Percentiles rank a stretch among this genome's conserved stretches.
phyloP scores from a whole-genome alignment of 768 basidiomycete species.

The Tricholoma sp. region DNA sequence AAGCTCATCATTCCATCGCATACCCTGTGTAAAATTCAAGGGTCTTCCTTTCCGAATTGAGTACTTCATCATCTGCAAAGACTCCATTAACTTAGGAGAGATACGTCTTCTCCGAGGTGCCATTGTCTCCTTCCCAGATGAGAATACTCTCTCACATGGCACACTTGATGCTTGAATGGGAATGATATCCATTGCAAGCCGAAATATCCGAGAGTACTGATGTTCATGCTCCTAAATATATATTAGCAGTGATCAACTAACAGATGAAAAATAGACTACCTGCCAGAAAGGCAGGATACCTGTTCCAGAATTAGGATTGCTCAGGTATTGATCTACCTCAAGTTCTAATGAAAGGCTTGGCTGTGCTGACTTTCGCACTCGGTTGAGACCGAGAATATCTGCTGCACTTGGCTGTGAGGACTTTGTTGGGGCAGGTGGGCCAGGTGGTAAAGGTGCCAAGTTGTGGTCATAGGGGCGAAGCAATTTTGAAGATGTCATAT shows the following conservation, averaged over 20 bases:
- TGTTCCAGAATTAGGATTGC: neutral
- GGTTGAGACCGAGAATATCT: neutral
- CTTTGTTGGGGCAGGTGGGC: neutral
- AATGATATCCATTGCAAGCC: conserved; percentile 3
- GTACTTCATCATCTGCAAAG: conserved; percentile 6
- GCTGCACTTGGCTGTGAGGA: neutral
- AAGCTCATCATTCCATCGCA: neutral
- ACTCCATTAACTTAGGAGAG: conserved; percentile 6
- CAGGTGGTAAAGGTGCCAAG: neutral
- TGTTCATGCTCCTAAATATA: neutral
- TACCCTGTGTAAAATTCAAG: neutral
- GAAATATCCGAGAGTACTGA: neutral
- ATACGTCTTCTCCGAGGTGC: neutral
- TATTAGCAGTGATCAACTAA: too few species aligned
- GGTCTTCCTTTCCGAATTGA: neutral
- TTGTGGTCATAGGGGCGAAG: neutral
- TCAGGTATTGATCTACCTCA: neutral
- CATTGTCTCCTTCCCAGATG: conserved; percentile 9
- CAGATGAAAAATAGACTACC: neutral
- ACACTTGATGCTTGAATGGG: conserved; percentile 7
- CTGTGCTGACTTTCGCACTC: too few species aligned
- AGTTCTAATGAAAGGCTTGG: neutral
- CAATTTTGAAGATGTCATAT: neutral
- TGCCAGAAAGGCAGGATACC: neutral
- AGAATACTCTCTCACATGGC: neutral